Evolutionary conservation across 768 basidiomycete genomes (phyloP).

Genomic region (Pisolithus marmoratus): DNA sequence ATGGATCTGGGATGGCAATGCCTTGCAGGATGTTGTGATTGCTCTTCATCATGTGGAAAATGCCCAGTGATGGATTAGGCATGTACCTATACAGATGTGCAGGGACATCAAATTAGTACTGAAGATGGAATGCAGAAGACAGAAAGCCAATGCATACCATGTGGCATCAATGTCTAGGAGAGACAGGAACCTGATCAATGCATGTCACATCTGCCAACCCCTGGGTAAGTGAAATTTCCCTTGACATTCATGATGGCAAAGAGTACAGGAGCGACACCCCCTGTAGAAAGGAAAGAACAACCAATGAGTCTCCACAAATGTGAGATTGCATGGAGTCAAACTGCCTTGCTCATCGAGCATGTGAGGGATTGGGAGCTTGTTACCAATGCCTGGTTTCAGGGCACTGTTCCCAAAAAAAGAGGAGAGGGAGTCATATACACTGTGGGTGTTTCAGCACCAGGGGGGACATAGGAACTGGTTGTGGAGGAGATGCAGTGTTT

Average conservation of each 20-base stretch:
- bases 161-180: too few species aligned
- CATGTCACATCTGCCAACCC: too few species aligned
- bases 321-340: too few species aligned
- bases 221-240: too few species aligned
- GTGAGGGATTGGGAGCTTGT: too few species aligned
- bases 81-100: conserved; percentile 55
- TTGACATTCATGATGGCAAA: conserved; percentile 34
- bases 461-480: too few species aligned
- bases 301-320: conserved; percentile 20
- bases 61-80: conserved; percentile 80
- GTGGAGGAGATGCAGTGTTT: conserved; percentile 78
- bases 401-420: too few species aligned
- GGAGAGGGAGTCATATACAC: conserved; percentile 85
- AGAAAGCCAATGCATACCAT: conserved; percentile 50
- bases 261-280: conserved; percentile 84
- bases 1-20: conserved; percentile 72
- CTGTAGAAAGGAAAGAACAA: conserved; percentile 32
- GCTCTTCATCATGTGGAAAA: conserved; percentile 95
- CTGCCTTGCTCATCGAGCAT: too few species aligned
- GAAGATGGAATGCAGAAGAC: neutral
- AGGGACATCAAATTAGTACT: conserved; percentile 6
- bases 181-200: too few species aligned
- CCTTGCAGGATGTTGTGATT: conserved; percentile 95
- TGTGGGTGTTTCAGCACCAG: too few species aligned
- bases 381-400: too few species aligned